These are phyloP conservation scores for Blastobotrys ciferrii DNA, from an alignment of 1,139 yeast species.

Conservation along the genomic window DNA sequence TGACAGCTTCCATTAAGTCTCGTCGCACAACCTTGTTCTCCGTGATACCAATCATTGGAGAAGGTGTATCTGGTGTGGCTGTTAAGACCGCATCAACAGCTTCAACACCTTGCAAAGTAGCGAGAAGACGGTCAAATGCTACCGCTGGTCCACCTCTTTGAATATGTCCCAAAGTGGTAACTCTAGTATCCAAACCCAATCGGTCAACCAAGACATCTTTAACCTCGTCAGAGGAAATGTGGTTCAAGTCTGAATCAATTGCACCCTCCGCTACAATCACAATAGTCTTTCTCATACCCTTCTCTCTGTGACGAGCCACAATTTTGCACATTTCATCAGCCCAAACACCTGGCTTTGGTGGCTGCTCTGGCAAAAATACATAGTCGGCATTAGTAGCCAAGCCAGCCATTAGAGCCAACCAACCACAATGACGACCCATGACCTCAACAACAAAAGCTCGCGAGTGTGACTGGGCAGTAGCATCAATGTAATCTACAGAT, in stretches of 20 bases:
- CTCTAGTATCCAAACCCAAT: slow-evolving; percentile 87
- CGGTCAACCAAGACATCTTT: slow-evolving; percentile 68
- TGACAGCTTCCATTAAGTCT: slow-evolving; percentile 86
- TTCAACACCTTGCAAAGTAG: slow-evolving; percentile 95
- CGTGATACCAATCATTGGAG: slow-evolving; percentile 88
- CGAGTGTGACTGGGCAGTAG: slow-evolving; percentile 95
- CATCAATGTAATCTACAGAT: slow-evolving; percentile 92
- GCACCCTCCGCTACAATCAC: slow-evolving; percentile 99
- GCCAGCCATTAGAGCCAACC: slow-evolving; percentile 97
- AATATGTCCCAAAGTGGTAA: slow-evolving; percentile 93
- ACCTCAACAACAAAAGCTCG: slow-evolving; percentile 97
- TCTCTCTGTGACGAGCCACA: slow-evolving; percentile 73
- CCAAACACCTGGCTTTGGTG: slow-evolving; percentile 68
- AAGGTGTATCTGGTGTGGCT: slow-evolving; percentile 84
- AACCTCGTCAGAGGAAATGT: slow-evolving; percentile 76
- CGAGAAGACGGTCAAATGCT: slow-evolving; percentile 84
- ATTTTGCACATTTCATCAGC: slow-evolving; percentile 57
- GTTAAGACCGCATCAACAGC: slow-evolving; percentile 93
- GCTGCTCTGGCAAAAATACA: slow-evolving; percentile 89
- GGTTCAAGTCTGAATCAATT: slow-evolving; percentile 74
- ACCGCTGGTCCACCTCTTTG: slow-evolving; percentile 99
- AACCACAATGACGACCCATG: slow-evolving; percentile 99
- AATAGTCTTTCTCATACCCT: slow-evolving; percentile 90
- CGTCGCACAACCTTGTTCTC: slow-evolving; percentile 84
- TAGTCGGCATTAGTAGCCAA: slow-evolving; percentile 94